Evolutionary conservation across 2,329 filamentous ascomycete species (phyloP), one percentile per base, ranked within the genome.

Genomic region (Coleophoma cylindrospora): DNA sequence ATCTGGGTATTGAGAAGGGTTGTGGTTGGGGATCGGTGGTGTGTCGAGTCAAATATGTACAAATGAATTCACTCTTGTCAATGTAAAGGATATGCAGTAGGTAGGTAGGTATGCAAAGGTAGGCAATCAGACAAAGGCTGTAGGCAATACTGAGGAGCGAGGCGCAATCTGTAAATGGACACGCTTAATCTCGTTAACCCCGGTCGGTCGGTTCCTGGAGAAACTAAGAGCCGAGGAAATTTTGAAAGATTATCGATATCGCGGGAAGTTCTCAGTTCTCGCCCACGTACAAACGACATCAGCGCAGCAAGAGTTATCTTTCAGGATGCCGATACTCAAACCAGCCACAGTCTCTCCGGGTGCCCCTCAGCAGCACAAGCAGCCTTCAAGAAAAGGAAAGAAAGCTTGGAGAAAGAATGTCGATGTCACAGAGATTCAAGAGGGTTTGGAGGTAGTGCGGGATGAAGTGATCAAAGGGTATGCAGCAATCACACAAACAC

Each of bases 321-420:
- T 27, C 43, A 57, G 37, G 27, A 67, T 67, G 65, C 61, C 64
- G 27, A 58, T 67, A 38, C 52, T 65, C 15, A 65, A 61, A 46
- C 57, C 59, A 43, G 58, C 55, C 19, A 51, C 74, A 38, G 77
- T 71, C 52, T 70, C 77, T 34, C 69, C 71, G 12, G 70, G 76
- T 34, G 86, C 89, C 15, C 91, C 91, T 11, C 83, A 85, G 55
- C 89, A 95, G 59, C 84, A 86, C 71, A 91, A 82, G 56, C 94
- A 99, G 69, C 83, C 91, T 22, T 97, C 92, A 5, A 81, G 94
- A 66, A 99, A 99, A 69, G 94, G 95, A 62, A 97, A 97, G 73
- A 97, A 95, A 74, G 92, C 94, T 33, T 99, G 94, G 94, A 82
- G 94, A 65, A 99, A 97, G 70, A 96, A 99, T 72, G 90, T 99